Evolutionary conservation across 352 stramenopile genomes (phyloP), one percentile per base, ranked within the genome.

Genomic region (Phytophthora citricola): DNA sequence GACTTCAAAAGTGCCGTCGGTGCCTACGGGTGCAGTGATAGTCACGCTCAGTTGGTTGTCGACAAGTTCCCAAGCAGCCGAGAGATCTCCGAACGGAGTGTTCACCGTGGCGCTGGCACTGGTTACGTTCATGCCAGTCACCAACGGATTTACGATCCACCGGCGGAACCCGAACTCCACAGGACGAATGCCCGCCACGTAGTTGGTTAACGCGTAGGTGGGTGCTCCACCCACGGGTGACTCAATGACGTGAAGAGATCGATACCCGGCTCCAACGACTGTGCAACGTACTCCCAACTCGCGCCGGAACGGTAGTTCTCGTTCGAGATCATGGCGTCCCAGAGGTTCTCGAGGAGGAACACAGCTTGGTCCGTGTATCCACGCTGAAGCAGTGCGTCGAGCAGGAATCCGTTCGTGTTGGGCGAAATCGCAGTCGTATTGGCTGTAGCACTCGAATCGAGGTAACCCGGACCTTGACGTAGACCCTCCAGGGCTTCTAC

Each of bases 251-350:
- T 69, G 52, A 69, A 22, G 17, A 17, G 11, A 3, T 17, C 36
- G 9, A 43, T 10, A 17, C 36, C 36, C 17, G 36, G 62, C 1
- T 50, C 34, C 8, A 75, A 51, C 10, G 65, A 63, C 41, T 72
- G 68, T n/a, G 51, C 46, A n/a, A 75, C 68, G 46, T 75, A 75
- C 52, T 72, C 62, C 68, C 63, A 75, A 36, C 51, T 58, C 15
- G 60, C 68, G 9, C 68, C 68, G 0, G 62, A 69, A 14, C 52
- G 51, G 15, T 61, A 70, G 20, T 15, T 71, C 31, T 72, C 63
- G 63, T 72, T 62, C 8, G 68, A 76, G 26, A 76, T 60, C 69
- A 76, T 76, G 38, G 38, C 63, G 34, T 73, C 63, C 69, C 69
- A 76, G 43, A 73, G 63, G 52, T 73, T 73, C 43, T 73, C 69